Evolutionary conservation across 106 monocot genomes (phyloP), one percentile per base, ranked within the genome.

Genomic region (Amphibolis antarctica): DNA sequence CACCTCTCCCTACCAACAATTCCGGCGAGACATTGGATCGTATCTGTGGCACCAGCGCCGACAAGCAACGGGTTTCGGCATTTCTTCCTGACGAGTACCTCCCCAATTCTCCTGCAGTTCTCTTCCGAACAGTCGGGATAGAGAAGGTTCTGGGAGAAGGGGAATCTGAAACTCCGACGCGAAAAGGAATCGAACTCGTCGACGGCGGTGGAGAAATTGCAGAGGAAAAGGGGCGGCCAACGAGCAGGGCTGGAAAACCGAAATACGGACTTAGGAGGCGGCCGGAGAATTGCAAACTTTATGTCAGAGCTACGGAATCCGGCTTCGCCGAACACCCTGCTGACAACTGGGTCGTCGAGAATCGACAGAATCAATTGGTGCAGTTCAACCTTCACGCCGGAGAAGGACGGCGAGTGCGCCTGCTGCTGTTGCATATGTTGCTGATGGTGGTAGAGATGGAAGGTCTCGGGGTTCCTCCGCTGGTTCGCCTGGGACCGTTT

Each of bases 401-500:
- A 47, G 54, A 77, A 69, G 18, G 78, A 44, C 31, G 77, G 46
- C 43, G 75, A 58, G 26, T 73, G 55, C 17, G 67, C 65, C 4
- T 0, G 75, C 44, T 13, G 72, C 52, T 43, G 42, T 43, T 55
- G 68, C 27, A 36, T 36, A 36, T 59, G 62, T 17, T 54, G 61
- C 30, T 78, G 55, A 21, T 54, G 61, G 44, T 75, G 82, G 79
- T 86, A 84, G 28, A 89, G 79, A 72, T 87, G 84, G 73, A 98
- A 88, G 12, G 87, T 82, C 47, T 98, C 96, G 6, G 96, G 90
- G 55, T 96, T 81, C 30, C 91, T 72, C 20, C 90, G 48, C 85
- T 91, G 90, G 80, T 80, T 84, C 23, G 96, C 96, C 80, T 98
- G 96, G 12, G 96, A 90, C 15, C 96, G 79, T 78, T 91, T 99